Base-by-base conservation (phyloP, 2,329 filamentous ascomycete genomes). In the Ceratocystis albifundus region DNA sequence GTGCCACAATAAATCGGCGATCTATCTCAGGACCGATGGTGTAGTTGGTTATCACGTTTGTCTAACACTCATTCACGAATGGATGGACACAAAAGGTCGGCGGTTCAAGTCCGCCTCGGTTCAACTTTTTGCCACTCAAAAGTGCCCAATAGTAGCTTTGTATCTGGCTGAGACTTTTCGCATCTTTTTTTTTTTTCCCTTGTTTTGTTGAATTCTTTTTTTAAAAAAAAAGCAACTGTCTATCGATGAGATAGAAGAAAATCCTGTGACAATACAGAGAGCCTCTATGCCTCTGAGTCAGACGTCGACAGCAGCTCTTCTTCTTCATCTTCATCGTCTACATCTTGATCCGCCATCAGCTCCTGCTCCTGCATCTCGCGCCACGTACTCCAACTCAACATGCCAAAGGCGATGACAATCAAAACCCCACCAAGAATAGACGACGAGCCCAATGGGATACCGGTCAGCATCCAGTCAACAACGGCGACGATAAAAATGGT, bases 401-500 rank as follows among this genome's bases (percentile, higher is more conserved):
- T 80, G n/a, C 86, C 75, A 74, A 99, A 99, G 0, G 94, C 94
- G 1, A 84, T 80, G 67, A 96, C 88, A 72, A 99, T 99, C 71
- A 97, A 80, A 32, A 88, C 73, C 0, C 94, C 93, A n/a, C 94
- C 94, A 0, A 84, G 72, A 12, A 97, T 80, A 2, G 93, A 89
- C 0, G 91, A 88, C 3, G 80, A 77, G 64, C 86, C 88, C 22
- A 96, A 79, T 0, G 88, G 84, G 71, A 88, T 81, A 62, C 93
- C 90, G 0, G 90, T 95, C 55, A 92, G 80, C 66, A 92, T 74
- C 85, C 94, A 95, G 76, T 99, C 94, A 66, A 89, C 89, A 36
- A 97, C 79, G 0, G 93, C 94, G 5, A 99, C 94, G 68, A 97
- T 84, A 80, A 99, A 97, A 70, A 99, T 99, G 25, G 94, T 99